Base-by-base conservation (phyloP, 2,329 filamentous ascomycete species). In the Malbranchea cinnamomea region DNA sequence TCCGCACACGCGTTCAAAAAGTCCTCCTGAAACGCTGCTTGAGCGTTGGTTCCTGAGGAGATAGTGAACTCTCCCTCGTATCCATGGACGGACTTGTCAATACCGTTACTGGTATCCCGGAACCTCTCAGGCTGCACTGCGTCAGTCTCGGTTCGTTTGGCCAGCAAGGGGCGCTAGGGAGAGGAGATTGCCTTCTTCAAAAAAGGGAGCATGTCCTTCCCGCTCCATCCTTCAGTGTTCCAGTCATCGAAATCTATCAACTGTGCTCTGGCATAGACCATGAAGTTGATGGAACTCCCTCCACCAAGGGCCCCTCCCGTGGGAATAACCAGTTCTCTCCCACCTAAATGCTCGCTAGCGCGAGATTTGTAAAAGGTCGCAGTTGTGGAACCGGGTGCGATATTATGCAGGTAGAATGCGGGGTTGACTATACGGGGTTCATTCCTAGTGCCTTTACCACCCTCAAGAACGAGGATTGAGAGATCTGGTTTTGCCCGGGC, bases 281-380 rank as follows among this genome's bases (percentile, higher is more conserved):
- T 67, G 37, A 65, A 68, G 38, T 74, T 74, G 27, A 75, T 58
- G 0, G 66, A 66, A 10, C 62, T 68, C 5, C 72, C 71, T 5
- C 75, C 76, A 11, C 76, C 76, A 0, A 80, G 57, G 1, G 69
- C 63, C 14, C 62, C 59, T 30, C 59, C 60, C 8, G 43, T 52
- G 7, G 56, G 54, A 5, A 62, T 54, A 13, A 61, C 52, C 2
- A 50, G 32, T 18, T 35, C 36, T 16, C 45, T 34, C 10, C 39
- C 42, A 18, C 32, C 41, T 9, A 50, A 33, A 15, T 47, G 37
- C 6, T 58, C 47, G 0, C 58, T 57, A 17, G 59, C 43, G 23
- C 62, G 62, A 3, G 55, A 54, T 37, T 65, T 54, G 44, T 69
- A 69, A 44, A 71, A 70, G 14, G 65, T 46, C 6, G 63, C 58